phyloP scores from a whole-genome alignment of 805 yeast species.

The Kodamaea kaohsiungensis region DNA sequence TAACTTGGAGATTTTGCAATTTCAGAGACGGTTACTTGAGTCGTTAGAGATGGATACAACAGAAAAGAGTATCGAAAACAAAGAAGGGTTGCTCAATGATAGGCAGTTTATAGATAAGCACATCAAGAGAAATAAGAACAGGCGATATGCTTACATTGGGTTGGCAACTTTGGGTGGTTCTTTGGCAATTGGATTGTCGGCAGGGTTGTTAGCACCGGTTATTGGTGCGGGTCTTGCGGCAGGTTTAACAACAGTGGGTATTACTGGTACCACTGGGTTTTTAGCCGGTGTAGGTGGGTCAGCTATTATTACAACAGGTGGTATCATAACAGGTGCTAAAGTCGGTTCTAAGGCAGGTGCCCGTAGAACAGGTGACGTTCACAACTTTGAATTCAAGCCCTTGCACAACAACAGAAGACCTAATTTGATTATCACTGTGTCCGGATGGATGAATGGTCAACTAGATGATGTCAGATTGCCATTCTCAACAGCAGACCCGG shows the following conservation, averaged over 20 bases:
- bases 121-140: constrained; percentile 62
- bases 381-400: constrained; percentile 92
- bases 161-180: constrained; percentile 97
- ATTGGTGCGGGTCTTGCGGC: constrained; percentile 99
- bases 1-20: constrained; percentile 75
- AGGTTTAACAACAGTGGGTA: constrained; percentile 92
- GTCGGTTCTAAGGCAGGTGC: constrained; percentile 87
- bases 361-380: constrained; percentile 84
- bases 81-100: constrained; percentile 73
- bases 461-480: constrained; percentile 96
- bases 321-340: constrained; percentile 86
- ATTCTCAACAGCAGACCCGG: constrained; percentile 94
- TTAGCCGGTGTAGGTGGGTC: constrained; percentile 97
- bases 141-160: constrained; percentile 83
- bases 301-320: constrained; percentile 87
- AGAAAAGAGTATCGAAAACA: constrained; percentile 54
- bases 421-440: constrained; percentile 81
- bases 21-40: constrained; percentile 88
- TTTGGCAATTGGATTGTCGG: constrained; percentile 88
- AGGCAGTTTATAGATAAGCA: constrained; percentile 73
- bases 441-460: constrained; percentile 97
- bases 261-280: constrained; percentile 89
- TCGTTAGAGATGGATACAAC: constrained; percentile 78
- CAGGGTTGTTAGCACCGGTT: constrained; percentile 94
- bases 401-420: constrained; percentile 88